Base-by-base conservation (phyloP, 768 basidiomycete species). In the Tylopilus felleus region DNA sequence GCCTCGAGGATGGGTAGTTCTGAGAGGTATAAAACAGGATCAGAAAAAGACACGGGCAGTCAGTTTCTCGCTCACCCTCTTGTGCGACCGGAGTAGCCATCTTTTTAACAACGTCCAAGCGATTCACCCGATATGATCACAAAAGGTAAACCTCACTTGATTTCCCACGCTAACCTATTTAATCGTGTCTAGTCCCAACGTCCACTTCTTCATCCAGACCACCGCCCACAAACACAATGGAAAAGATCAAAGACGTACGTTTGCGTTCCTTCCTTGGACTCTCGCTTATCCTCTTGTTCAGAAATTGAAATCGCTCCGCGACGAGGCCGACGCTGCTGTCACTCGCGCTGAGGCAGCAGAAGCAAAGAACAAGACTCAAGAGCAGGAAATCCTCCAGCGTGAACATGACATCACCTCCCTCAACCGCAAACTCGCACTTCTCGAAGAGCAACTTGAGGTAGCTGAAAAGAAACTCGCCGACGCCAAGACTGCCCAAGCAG, bases 1-100 rank as follows among this genome's bases (percentile, higher is more conserved):
- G 89, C 81, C 79, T 98, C 96, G 65, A 98, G 86, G 71, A 98
- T 92, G 55, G 91, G 86, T 58, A 94, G 78, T 76, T 98, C 96
- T 86, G 75, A 66, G 65, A 53, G 67, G 52, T 63, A 69, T 64
- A 67, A 66, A 33, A 64, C 47, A 41, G 58, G 52, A 55, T 22
- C 51, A 36, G 6, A 6, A 16, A 17, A 4, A 9, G n/a, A n/a
- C n/a, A n/a, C n/a, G n/a, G n/a, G n/a, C 8, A 14, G 12, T 13
- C 33, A 12, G 3, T 5, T 33, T 14, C 33, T 33, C 33, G 33
- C 52, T 59, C 60, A 87, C 90, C 90, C 80, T 91, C 88, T 63
- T 90, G 90, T 51, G 89, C 83, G 50, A 92, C 86, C 47, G 85
- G 79, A 36, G 79, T 77, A 71, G 83, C 69, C 87, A 90, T 89